phyloP scores from a whole-genome alignment of 805 yeast genomes.

The Ogataea glucozyma region DNA sequence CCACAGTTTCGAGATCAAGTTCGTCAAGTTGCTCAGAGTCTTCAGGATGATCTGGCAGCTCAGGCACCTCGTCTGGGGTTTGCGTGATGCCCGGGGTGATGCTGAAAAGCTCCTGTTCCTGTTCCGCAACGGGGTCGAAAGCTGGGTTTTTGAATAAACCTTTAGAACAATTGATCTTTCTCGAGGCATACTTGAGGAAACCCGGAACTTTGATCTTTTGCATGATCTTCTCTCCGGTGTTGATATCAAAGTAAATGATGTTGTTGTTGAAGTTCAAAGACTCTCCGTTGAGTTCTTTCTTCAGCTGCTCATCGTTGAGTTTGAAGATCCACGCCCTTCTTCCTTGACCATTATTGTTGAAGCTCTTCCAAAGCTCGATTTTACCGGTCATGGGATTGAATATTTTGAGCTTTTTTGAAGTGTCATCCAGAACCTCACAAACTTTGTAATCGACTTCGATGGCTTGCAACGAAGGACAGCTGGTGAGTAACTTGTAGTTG shows the following conservation, averaged over 20 bases:
- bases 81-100: not conserved
- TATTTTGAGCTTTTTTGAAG: constrained; percentile 31
- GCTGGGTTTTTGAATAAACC: constrained; percentile 43
- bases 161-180: constrained; percentile 55
- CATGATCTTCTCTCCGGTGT: constrained; percentile 61
- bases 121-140: constrained; percentile 5
- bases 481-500: constrained; percentile 43
- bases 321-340: constrained; percentile 81
- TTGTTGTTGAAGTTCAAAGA: constrained; percentile 34
- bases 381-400: constrained; percentile 22
- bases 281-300: constrained; percentile 26
- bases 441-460: constrained; percentile 65
- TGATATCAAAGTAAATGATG: constrained; percentile 59
- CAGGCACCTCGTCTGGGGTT: not conserved
- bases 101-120: not conserved
- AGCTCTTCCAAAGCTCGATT: constrained; percentile 47
- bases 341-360: constrained; percentile 57
- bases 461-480: constrained; percentile 53
- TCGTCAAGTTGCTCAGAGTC: constrained; percentile 31
- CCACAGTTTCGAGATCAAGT: constrained; percentile 6
- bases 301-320: constrained; percentile 29
- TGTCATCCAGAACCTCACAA: constrained; percentile 47
- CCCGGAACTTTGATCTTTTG: constrained; percentile 46
- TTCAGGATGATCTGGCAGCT: constrained; percentile 28
- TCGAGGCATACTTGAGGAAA: constrained; percentile 53